Base-by-base conservation (phyloP, 106 monocot species). In the Dendrobium nobile region DNA sequence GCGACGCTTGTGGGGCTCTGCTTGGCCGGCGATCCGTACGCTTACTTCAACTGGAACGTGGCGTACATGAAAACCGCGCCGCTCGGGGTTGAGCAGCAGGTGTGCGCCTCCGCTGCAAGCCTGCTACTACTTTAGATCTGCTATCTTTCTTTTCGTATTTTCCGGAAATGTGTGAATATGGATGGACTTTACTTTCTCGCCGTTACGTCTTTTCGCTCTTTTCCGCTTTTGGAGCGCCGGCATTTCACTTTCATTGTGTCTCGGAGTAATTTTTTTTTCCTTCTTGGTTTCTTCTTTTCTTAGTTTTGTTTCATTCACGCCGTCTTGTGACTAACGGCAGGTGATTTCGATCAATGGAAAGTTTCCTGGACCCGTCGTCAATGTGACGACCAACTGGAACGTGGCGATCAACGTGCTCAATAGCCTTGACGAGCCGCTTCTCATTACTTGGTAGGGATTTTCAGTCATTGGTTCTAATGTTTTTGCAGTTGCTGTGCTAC, bases 41-140 rank as follows among this genome's bases (percentile, higher is more conserved):
- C 84, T 22, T 93, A 68, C 88, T 90, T 81, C 78, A 93, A 96
- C 74, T 96, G 93, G 93, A 88, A 93, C 47, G 87, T 96, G 75
- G 79, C 82, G 54, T 96, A 93, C 91, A 86, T 87, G 67, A 88
- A 85, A 31, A 87, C 84, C 16, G 83, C 96, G n/a, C 96, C 96
- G 1, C 87, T 96, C 61, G 93, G 96, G 22, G 90, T 92, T 20
- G 79, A 87, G 41, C 96, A 93, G 72, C 75, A 93, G 93, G 96
- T 96, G 51, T 51, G 51, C 51, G 3, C 15, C 51, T 10, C 51
- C 16, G 16, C 33, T 2, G 33, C 13, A 16, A 13, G 51, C 16
- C n/a, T 40, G 31, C 37, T 70, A 3, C 70, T 2, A 15, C 9
- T 31, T 70, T 37, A 27, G 70, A 70, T 70, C 70, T 70, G 33